These are phyloP conservation scores for Narthecium ossifragum DNA, from an alignment of 106 monocot species.

Conservation along the genomic window DNA sequence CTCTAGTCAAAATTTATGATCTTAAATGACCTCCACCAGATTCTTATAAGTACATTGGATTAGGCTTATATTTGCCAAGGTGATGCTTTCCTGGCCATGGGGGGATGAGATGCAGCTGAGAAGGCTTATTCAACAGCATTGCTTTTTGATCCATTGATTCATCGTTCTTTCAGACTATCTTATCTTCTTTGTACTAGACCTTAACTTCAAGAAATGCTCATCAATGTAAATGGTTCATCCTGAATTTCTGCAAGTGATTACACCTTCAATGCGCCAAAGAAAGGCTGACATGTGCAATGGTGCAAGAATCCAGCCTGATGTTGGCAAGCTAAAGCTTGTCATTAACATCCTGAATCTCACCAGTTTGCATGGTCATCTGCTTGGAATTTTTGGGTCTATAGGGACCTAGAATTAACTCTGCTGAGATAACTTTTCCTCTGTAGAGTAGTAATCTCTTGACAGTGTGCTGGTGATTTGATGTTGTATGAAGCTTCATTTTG, in stretches of 20 bases:
- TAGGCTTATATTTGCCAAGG: slow-evolving; percentile 70
- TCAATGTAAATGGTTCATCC: neutral
- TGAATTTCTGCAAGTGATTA: neutral
- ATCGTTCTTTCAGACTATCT: slow-evolving; percentile 21
- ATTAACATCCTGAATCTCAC: no score
- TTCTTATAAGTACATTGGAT: neutral
- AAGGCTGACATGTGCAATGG: neutral
- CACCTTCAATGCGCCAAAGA: neutral
- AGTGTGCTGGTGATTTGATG: no score
- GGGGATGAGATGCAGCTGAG: slow-evolving; percentile 43
- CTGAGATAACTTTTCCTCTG: no score
- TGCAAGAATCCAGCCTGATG: neutral
- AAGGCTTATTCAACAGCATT: slow-evolving; percentile 57
- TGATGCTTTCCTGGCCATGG: slow-evolving; percentile 54
- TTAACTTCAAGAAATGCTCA: slow-evolving; percentile 34
- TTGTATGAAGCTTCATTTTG: no score
- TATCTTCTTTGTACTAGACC: slow-evolving; percentile 25
- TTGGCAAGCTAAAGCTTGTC: no score
- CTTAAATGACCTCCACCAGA: neutral
- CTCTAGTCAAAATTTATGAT: neutral
- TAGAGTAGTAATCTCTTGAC: no score
- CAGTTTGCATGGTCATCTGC: no score
- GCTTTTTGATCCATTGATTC: slow-evolving; percentile 54
- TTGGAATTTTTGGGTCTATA: no score
- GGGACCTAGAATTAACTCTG: no score